Percentiles rank a stretch among this genome's conserved stretches.
phyloP scores from a whole-genome alignment of 495 filamentous ascomycete genomes.

The Pyronema omphalodes region DNA sequence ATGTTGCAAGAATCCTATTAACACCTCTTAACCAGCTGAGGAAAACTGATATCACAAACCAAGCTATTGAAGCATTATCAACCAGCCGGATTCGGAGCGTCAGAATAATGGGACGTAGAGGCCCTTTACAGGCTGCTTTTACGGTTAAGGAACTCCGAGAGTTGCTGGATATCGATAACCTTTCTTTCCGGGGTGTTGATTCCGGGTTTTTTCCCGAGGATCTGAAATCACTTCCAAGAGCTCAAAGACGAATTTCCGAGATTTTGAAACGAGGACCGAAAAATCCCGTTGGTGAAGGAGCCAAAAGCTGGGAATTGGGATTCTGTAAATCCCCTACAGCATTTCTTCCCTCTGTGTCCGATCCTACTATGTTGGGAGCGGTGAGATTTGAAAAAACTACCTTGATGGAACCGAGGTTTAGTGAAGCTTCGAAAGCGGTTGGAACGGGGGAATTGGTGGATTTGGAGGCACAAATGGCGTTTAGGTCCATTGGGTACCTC shows the following conservation, averaged over 20 bases:
- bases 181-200: slow-evolving; percentile 54
- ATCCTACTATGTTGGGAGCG: slow-evolving; percentile 33
- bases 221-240: slow-evolving; percentile 45
- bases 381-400: slow-evolving; percentile 50
- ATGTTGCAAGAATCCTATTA: slow-evolving; percentile 78
- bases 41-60: slow-evolving; percentile 71
- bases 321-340: slow-evolving; percentile 59
- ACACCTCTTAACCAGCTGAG: slow-evolving; percentile 49
- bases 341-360: slow-evolving; percentile 37
- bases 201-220: slow-evolving; percentile 35
- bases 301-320: slow-evolving; percentile 63
- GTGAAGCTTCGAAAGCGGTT: slow-evolving; percentile 29
- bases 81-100: slow-evolving; percentile 64
- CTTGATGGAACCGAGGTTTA: slow-evolving; percentile 30
- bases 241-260: slow-evolving; percentile 58
- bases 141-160: slow-evolving; percentile 89
- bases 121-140: slow-evolving; percentile 79
- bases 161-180: slow-evolving; percentile 54
- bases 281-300: slow-evolving; percentile 28
- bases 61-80: slow-evolving; percentile 55
- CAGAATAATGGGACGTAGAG: slow-evolving; percentile 67
- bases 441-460: slow-evolving; percentile 28
- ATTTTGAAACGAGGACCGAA: slow-evolving; percentile 56
- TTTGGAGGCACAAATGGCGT: slow-evolving; percentile 47
- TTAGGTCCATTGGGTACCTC: slow-evolving; percentile 85